Evolutionary conservation across 2,329 filamentous ascomycete species (phyloP).

Genomic region (Erysiphe neolycopersici): DNA sequence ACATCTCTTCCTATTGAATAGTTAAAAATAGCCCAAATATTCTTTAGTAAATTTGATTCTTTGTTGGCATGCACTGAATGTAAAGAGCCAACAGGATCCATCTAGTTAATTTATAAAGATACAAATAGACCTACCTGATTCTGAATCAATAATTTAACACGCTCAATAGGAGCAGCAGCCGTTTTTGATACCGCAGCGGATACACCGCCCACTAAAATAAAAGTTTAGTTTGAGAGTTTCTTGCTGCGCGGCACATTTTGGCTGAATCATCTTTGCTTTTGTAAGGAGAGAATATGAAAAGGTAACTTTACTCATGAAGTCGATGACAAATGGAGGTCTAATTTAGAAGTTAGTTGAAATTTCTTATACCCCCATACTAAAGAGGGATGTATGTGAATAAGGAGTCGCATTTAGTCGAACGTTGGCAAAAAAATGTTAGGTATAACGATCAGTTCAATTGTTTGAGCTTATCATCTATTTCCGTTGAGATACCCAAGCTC

Average conservation of each 20-base stretch:
- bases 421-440: background rate
- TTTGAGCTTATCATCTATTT: background rate
- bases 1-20: constrained; percentile 76
- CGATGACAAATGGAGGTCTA: constrained; percentile 67
- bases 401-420: too few species aligned
- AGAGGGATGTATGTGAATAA: background rate
- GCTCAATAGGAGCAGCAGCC: constrained; percentile 97
- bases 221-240: constrained; percentile 5
- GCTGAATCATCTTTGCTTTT: background rate
- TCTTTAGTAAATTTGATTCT: background rate
- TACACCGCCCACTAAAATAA: constrained; percentile 79
- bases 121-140: constrained; percentile 58
- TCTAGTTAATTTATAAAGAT: background rate
- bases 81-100: too few species aligned
- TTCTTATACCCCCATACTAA: background rate
- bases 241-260: background rate
- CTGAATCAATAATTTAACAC: constrained; percentile 99
- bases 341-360: background rate
- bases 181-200: constrained; percentile 99
- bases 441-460: constrained; percentile 6
- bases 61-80: background rate
- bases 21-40: background rate
- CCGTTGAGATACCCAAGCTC: background rate
- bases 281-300: background rate
- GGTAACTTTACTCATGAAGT: constrained; percentile 82